Conservation (phyloP, 2,329 filamentous ascomycete genomes). For the Samsoniella hepiali region DNA sequence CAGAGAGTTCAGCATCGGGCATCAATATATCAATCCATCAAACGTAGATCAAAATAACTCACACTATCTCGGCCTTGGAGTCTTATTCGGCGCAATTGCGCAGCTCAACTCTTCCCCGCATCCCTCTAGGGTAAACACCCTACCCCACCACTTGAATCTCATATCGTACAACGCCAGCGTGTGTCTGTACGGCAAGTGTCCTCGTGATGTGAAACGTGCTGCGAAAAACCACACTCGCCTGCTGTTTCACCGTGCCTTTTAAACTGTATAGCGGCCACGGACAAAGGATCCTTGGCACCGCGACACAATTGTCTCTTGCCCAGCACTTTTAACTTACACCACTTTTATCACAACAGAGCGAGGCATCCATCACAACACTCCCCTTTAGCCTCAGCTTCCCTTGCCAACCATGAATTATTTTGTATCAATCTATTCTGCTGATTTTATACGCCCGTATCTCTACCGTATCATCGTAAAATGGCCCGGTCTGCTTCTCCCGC, state of each 20-base stretch:
- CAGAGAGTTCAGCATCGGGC: neutral
- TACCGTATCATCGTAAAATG: slow-evolving; percentile 61
- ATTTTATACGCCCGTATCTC: slow-evolving; percentile 53
- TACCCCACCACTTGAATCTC: neutral
- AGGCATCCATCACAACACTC: neutral
- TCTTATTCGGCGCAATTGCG: neutral
- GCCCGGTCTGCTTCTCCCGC: slow-evolving; percentile 50
- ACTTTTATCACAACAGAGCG: no score
- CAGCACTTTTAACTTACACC: neutral
- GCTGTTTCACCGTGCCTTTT: neutral
- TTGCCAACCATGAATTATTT: neutral
- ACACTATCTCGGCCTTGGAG: neutral
- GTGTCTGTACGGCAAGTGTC: neutral
- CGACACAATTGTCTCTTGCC: no score
- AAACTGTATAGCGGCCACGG: neutral
- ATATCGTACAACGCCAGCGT: neutral
- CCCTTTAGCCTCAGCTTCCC: neutral
- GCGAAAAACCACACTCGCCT: neutral
- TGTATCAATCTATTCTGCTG: neutral
- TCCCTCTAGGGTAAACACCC: neutral
- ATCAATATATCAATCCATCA: neutral
- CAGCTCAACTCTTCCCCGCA: neutral
- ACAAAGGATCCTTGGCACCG: neutral
- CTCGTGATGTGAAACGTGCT: neutral
- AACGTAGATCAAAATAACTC: neutral